A percentile compares a stretch with the other conserved stretches of the same genome.
Evolutionary conservation across 129 eudicot species (phyloP).

Genomic region (Chrysanthemum seticuspe): DNA sequence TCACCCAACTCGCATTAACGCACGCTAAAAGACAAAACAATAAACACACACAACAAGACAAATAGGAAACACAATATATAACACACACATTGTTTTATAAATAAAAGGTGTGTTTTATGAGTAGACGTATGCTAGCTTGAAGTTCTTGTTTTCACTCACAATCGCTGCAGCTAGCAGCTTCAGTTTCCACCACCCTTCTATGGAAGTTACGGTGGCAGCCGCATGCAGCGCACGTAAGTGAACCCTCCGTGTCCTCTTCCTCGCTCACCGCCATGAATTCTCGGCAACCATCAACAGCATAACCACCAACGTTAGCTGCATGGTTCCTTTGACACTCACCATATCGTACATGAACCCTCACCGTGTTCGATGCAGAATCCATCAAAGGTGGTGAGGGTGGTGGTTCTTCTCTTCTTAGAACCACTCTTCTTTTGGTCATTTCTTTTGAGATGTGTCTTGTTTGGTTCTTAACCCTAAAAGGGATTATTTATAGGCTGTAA

Average conservation of each 20-base stretch:
- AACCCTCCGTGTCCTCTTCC: constrained; percentile 50
- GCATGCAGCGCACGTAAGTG: constrained; percentile 79
- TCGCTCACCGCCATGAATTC: constrained; percentile 61
- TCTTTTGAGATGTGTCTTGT: constrained; percentile 17
- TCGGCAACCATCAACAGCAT: constrained; percentile 85
- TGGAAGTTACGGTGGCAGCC: constrained; percentile 93
- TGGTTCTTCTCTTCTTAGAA: constrained; percentile 45
- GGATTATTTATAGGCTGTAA: constrained; percentile 51
- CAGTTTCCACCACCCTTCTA: constrained; percentile 58
- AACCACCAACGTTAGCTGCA: constrained; percentile 78
- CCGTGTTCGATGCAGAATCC: constrained; percentile 36
- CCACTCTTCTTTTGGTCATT: constrained; percentile 54
- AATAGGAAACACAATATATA: constrained; percentile 19
- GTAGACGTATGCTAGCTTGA: neutral
- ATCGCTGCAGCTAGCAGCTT: constrained; percentile 34
- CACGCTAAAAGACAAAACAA: constrained; percentile 40
- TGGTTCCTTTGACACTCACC: constrained; percentile 84
- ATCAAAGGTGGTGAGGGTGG: neutral
- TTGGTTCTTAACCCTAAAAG: constrained; percentile 55
- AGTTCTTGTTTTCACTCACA: constrained; percentile 31
- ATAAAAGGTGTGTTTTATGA: constrained; percentile 29
- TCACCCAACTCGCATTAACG: constrained; percentile 37
- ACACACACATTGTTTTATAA: constrained; percentile 38
- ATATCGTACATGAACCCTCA: constrained; percentile 55
- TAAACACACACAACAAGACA: constrained; percentile 32